A percentile compares a stretch with the other conserved stretches of the same genome.
These are phyloP conservation scores for Setaria viridis DNA, from an alignment of 202 grass and related monocot genomes.

Conservation along the genomic window DNA sequence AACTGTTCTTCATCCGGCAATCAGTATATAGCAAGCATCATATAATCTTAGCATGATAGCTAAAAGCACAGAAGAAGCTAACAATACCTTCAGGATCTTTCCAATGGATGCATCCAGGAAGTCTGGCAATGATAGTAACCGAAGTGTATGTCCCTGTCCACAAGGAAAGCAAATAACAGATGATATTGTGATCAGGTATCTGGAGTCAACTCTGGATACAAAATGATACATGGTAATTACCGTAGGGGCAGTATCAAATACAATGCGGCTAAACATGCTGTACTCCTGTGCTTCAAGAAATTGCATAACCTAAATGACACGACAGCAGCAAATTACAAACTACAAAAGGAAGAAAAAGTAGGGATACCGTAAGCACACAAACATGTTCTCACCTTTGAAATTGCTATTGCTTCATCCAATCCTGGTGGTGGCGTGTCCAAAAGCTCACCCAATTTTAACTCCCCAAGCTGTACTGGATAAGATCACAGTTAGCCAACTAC, in stretches of 20 bases:
- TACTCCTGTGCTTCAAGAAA: slow-evolving; percentile 92
- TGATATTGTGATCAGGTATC: neutral
- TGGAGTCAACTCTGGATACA: slow-evolving; percentile 12
- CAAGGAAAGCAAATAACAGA: slow-evolving; percentile 36
- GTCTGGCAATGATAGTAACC: slow-evolving; percentile 92
- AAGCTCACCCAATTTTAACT: slow-evolving; percentile 91
- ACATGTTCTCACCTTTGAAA: slow-evolving; percentile 71
- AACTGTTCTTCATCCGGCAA: neutral
- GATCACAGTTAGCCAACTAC: slow-evolving; percentile 9
- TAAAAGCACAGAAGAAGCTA: slow-evolving; percentile 3
- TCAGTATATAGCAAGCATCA: neutral
- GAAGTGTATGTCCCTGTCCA: slow-evolving; percentile 90
- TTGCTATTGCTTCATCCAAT: slow-evolving; percentile 95
- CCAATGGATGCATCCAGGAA: slow-evolving; percentile 99
- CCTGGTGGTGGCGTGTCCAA: slow-evolving; percentile 91
- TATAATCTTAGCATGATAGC: neutral
- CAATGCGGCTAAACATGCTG: slow-evolving; percentile 90
- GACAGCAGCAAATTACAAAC: slow-evolving; percentile 20
- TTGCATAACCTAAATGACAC: slow-evolving; percentile 84
- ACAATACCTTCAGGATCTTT: slow-evolving; percentile 87
- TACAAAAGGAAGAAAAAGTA: slow-evolving; percentile 12
- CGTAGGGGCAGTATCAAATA: slow-evolving; percentile 97
- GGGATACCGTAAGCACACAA: neutral
- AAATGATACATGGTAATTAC: slow-evolving; percentile 55
- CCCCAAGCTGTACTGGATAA: slow-evolving; percentile 76